These are phyloP conservation scores for Amanita phalloides DNA, from an alignment of 768 basidiomycete genomes.

Conservation along the genomic window DNA sequence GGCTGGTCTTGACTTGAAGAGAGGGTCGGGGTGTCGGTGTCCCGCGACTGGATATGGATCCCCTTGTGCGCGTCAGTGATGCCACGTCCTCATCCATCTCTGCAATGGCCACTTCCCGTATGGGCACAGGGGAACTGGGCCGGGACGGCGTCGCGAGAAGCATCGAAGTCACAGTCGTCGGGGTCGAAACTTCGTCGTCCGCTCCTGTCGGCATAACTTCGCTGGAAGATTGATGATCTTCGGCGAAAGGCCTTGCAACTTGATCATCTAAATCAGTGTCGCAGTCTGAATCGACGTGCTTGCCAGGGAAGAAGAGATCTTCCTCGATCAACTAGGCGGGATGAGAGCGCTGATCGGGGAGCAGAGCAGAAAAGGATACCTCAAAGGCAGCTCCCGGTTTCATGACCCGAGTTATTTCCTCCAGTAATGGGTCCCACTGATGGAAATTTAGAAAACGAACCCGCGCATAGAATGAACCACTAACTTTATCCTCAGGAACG, in stretches of 20 bases:
- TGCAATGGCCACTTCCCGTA: constrained; percentile 10
- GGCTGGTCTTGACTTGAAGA: constrained; percentile 10
- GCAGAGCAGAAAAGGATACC: constrained; percentile 19
- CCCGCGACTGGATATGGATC: not conserved
- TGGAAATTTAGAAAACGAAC: not conserved
- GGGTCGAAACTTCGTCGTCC: constrained; percentile 6
- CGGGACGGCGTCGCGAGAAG: constrained; percentile 15
- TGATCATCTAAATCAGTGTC: constrained; percentile 17
- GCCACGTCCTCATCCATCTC: constrained; percentile 12
- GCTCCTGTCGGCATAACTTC: not conserved
- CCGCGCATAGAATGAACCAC: constrained; percentile 2
- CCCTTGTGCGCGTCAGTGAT: not conserved
- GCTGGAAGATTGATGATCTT: not conserved
- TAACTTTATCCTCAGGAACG: constrained; percentile 66
- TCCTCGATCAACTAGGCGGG: constrained; percentile 53
- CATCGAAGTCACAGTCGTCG: constrained; percentile 7
- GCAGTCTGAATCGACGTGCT: constrained; percentile 23
- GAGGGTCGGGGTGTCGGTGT: not conserved
- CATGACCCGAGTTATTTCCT: constrained; percentile 63
- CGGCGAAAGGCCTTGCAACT: constrained; percentile 10
- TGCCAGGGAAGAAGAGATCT: constrained; percentile 64
- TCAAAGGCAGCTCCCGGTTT: constrained; percentile 68
- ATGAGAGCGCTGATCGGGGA: not conserved
- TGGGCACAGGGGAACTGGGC: constrained; percentile 13
- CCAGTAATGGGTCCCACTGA: constrained; percentile 60